phyloP scores from a whole-genome alignment of 75 land plant species.

The Selaginella tamariscina region DNA sequence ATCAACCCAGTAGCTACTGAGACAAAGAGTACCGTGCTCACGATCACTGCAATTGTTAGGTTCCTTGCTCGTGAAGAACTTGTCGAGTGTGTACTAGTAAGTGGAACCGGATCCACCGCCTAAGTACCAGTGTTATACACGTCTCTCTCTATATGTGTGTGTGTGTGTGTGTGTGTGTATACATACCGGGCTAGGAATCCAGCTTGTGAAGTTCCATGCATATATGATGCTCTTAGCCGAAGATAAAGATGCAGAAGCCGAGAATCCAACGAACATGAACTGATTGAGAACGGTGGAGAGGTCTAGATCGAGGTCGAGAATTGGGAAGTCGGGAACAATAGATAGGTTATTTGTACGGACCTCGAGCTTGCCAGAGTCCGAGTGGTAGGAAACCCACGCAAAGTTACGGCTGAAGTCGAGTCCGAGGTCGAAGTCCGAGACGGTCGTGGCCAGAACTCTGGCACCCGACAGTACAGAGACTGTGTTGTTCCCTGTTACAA shows the following conservation, averaged over 20 bases:
- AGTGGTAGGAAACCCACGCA: not conserved
- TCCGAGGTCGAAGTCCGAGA: not conserved
- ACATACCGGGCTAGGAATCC: not conserved
- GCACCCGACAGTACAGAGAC: not conserved
- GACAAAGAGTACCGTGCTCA: not conserved
- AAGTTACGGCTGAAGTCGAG: not conserved
- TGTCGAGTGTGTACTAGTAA: not conserved
- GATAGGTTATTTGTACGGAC: not conserved
- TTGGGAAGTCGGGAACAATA: not conserved
- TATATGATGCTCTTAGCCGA: not conserved
- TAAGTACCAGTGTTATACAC: no score
- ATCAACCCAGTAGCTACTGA: not conserved
- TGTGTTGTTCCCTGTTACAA: not conserved
- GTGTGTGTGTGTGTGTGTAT: no score
- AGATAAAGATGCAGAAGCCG: not conserved
- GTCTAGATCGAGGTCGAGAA: not conserved
- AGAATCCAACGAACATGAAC: not conserved
- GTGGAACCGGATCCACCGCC: not conserved
- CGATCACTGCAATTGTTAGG: not conserved
- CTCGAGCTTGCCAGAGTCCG: not conserved
- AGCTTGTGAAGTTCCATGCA: not conserved
- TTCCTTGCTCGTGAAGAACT: not conserved
- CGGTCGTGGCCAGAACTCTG: not conserved
- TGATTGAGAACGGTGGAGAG: not conserved
- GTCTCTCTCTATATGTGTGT: no score